phyloP scores from a whole-genome alignment of 2,329 filamentous ascomycete genomes.

The Paecilomyces niveus region DNA sequence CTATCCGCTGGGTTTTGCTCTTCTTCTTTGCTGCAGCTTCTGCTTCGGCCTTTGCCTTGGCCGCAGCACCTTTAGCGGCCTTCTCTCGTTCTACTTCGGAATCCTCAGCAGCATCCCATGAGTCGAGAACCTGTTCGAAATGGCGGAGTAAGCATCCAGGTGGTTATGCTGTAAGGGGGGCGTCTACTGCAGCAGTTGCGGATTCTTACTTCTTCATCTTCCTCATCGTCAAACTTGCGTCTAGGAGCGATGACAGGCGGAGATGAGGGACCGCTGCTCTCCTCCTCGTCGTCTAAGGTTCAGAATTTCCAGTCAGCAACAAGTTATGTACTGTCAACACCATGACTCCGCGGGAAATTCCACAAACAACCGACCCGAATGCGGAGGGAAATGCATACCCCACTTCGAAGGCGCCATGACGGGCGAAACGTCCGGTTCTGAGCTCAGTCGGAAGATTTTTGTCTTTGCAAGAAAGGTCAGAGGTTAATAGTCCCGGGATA shows the following conservation, averaged over 20 bases:
- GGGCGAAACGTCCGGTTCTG: constrained; percentile 13
- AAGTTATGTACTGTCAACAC: neutral
- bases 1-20: constrained; percentile 76
- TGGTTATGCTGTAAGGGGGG: neutral
- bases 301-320: constrained; percentile 1
- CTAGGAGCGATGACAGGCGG: constrained; percentile 42
- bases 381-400: constrained; percentile 33
- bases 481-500: neutral
- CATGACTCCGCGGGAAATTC: neutral
- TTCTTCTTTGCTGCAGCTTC: constrained; percentile 88
- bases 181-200: neutral
- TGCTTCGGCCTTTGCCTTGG: constrained; percentile 81
- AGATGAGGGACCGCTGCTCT: constrained; percentile 44
- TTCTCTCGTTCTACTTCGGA: constrained; percentile 96
- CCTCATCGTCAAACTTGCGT: constrained; percentile 86
- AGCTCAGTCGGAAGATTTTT: neutral
- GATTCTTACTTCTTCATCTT: constrained; percentile 67
- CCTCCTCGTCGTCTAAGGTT: constrained; percentile 43
- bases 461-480: neutral
- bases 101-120: constrained; percentile 95
- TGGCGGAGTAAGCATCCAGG: constrained; percentile 4
- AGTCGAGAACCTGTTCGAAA: constrained; percentile 69
- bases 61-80: constrained; percentile 75
- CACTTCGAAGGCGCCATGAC: constrained; percentile 44
- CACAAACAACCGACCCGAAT: neutral